Conservation (phyloP, 2,329 filamentous ascomycete genomes). For the Daldinia sp. region DNA sequence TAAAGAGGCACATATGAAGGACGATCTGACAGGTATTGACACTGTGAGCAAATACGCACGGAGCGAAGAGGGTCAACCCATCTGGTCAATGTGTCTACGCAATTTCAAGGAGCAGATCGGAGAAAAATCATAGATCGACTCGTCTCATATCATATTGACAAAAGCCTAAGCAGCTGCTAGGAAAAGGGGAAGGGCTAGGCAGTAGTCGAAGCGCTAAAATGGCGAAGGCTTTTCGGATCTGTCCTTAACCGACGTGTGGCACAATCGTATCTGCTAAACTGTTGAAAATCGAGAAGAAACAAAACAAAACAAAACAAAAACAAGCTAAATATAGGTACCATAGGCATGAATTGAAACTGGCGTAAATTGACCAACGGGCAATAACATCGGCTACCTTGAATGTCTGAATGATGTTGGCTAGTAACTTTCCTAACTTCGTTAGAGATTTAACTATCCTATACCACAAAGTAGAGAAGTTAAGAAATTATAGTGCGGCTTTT, state of each 20-base stretch:
- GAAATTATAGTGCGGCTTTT: background rate
- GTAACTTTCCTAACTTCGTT: background rate
- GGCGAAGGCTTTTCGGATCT: background rate
- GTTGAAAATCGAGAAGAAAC: background rate
- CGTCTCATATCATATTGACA: background rate
- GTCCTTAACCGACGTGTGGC: background rate
- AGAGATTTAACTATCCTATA: background rate
- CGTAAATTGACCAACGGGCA: background rate
- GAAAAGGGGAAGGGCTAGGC: background rate
- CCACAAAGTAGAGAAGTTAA: background rate
- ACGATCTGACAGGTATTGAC: conserved; percentile 56
- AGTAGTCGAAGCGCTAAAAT: background rate
- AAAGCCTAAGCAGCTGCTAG: no score
- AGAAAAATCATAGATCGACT: conserved; percentile 19
- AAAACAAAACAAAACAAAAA: background rate
- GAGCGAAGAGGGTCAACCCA: conserved; percentile 46
- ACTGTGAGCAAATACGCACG: conserved; percentile 47
- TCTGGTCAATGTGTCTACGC: conserved; percentile 59
- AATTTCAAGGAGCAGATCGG: conserved; percentile 55
- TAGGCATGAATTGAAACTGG: no score
- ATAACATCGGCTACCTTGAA: background rate
- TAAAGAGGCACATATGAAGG: conserved; percentile 56
- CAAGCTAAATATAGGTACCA: no score
- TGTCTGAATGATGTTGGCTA: background rate
- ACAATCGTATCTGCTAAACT: background rate